A percentile compares a stretch with the other conserved stretches of the same genome.
These are phyloP conservation scores for Dactylorhiza incarnata DNA, from an alignment of 106 monocot genomes.

Conservation along the genomic window DNA sequence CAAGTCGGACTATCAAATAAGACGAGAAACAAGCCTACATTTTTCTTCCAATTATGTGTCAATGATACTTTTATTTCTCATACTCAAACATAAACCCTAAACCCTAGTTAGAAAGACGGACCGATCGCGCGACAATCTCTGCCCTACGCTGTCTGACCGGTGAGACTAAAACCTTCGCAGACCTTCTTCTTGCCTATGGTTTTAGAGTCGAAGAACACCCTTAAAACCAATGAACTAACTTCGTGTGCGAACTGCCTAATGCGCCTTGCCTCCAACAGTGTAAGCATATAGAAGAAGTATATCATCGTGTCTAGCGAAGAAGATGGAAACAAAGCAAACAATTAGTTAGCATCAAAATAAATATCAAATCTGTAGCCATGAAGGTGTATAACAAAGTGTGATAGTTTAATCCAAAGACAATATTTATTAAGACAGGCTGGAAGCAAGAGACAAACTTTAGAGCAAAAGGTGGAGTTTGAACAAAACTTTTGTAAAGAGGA, in stretches of 20 bases:
- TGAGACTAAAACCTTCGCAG: too few relatives aligned
- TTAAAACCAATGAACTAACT: background rate
- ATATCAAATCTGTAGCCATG: background rate
- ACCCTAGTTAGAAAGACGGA: too few relatives aligned
- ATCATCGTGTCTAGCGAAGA: background rate
- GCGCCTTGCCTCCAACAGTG: background rate
- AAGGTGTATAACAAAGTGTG: background rate
- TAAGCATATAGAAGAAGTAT: background rate
- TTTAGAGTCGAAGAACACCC: too few relatives aligned
- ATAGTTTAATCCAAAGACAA: background rate
- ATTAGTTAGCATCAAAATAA: background rate
- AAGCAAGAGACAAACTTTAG: slow-evolving; percentile 1
- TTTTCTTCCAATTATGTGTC: too few relatives aligned
- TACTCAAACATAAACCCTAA: too few relatives aligned
- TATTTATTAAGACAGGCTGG: background rate
- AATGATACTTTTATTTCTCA: too few relatives aligned
- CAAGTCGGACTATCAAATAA: too few relatives aligned
- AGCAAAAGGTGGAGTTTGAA: background rate
- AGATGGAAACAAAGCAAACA: background rate
- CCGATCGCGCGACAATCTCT: too few relatives aligned
- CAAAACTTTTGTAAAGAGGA: background rate
- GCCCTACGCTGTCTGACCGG: too few relatives aligned
- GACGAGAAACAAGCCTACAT: too few relatives aligned
- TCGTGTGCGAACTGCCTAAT: background rate
- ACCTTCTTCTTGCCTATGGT: too few relatives aligned